phyloP scores from a whole-genome alignment of 1,139 yeast genomes.

The Blastobotrys proliferans region DNA sequence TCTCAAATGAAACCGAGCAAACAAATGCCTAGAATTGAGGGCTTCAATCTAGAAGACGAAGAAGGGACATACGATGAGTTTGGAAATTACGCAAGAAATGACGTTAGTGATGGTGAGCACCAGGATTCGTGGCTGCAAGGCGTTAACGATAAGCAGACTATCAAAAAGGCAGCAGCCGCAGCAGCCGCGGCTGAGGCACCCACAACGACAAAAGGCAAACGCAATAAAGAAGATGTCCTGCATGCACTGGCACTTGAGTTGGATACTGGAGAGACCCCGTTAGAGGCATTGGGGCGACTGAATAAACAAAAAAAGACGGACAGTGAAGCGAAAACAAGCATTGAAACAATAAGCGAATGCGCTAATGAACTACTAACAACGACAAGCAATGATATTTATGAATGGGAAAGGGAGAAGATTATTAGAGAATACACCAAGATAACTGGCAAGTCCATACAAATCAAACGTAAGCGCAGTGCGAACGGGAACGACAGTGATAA shows the following conservation, averaged over 20 bases:
- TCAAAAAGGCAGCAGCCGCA: slow-evolving; percentile 44
- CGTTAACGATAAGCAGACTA: slow-evolving; percentile 42
- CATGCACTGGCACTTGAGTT: slow-evolving; percentile 41
- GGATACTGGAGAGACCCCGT: slow-evolving; percentile 60
- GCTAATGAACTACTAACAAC: slow-evolving; percentile 45
- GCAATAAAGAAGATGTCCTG: slow-evolving; percentile 23
- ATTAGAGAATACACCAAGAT: slow-evolving; percentile 5
- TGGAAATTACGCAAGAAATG: slow-evolving; percentile 51
- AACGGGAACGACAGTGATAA: slow-evolving; percentile 21
- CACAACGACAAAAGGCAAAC: slow-evolving; percentile 11
- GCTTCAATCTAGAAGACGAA: slow-evolving; percentile 59
- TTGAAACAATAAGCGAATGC: slow-evolving; percentile 46
- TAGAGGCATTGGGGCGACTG: slow-evolving; percentile 48
- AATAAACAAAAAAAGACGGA: slow-evolving; percentile 15
- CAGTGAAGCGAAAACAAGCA: slow-evolving; percentile 18
- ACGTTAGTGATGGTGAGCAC: slow-evolving; percentile 38
- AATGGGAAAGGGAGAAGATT: slow-evolving; percentile 7
- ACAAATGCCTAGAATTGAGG: slow-evolving; percentile 50
- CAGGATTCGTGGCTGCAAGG: slow-evolving; percentile 51
- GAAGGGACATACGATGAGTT: slow-evolving; percentile 61
- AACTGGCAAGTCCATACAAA: slow-evolving; percentile 26
- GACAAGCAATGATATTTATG: slow-evolving; percentile 29
- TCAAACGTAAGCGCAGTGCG: slow-evolving; percentile 48
- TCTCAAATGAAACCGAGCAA: slow-evolving; percentile 15
- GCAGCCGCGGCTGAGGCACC: slow-evolving; percentile 34